phyloP scores from a whole-genome alignment of 345 rosid genomes.

The Angophora floribunda region DNA sequence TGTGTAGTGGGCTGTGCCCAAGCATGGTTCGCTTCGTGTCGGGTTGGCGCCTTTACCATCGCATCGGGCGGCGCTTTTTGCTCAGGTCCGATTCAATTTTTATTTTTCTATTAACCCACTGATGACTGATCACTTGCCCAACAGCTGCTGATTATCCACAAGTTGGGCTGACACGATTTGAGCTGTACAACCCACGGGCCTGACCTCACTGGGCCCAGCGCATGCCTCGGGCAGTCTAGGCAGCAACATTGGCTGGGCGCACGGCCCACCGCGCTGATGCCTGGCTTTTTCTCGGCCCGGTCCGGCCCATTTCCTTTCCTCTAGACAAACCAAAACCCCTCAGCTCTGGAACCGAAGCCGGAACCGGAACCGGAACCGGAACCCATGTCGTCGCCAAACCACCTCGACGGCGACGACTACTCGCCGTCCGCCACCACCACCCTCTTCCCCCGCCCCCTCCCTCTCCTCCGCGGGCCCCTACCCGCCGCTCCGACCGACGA shows the following conservation, averaged over 20 bases:
- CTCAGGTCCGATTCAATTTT: not conserved
- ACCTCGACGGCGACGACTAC: conserved; percentile 49
- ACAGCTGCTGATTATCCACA: not conserved
- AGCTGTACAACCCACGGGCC: not conserved
- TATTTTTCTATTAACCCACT: not conserved
- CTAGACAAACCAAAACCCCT: not conserved
- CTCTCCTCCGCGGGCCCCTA: conserved; percentile 63
- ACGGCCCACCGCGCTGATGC: not conserved
- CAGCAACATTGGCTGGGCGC: accelerated
- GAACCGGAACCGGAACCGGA: not conserved
- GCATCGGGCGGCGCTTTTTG: not conserved
- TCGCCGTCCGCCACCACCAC: conserved; percentile 49
- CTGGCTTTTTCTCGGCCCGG: not conserved
- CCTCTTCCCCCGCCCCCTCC: conserved; percentile 43
- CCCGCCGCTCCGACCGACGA: conserved; percentile 28
- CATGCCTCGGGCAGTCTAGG: not conserved
- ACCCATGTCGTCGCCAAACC: not conserved
- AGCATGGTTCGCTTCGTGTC: not conserved
- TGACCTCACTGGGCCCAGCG: not conserved
- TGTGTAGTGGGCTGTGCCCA: not conserved
- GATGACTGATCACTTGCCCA: not conserved
- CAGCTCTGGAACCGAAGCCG: conserved; percentile 4
- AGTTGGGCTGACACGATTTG: not conserved
- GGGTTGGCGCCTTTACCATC: not conserved
- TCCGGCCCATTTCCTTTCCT: not conserved